Evolutionary conservation across 148 eudicot species (phyloP).

Genomic region (Tetragonia tetragonoides): DNA sequence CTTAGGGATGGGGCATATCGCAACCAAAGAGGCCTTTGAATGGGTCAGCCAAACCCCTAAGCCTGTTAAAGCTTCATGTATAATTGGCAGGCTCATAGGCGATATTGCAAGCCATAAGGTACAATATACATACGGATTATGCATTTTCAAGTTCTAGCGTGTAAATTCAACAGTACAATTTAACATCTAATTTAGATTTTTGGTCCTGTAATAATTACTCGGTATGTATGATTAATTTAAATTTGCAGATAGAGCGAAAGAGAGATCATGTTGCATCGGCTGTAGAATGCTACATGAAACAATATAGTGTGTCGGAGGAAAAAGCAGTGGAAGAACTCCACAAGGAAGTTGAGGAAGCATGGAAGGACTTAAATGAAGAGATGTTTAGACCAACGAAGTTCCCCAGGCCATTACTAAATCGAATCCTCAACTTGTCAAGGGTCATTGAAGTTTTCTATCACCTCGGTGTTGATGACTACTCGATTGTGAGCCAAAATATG

Average conservation of each 20-base stretch:
- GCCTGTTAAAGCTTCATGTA: slow-evolving; percentile 18
- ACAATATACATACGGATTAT: neutral
- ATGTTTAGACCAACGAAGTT: slow-evolving; percentile 31
- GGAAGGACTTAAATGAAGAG: slow-evolving; percentile 32
- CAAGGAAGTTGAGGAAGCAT: slow-evolving; percentile 22
- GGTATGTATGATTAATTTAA: too few species aligned
- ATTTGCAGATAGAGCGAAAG: slow-evolving; percentile 36
- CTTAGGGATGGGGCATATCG: slow-evolving; percentile 33
- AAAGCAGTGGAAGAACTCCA: slow-evolving; percentile 22
- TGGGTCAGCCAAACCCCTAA: slow-evolving; percentile 28
- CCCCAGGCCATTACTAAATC: slow-evolving; percentile 30
- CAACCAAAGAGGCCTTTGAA: slow-evolving; percentile 28
- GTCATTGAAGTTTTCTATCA: slow-evolving; percentile 39
- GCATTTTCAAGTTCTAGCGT: neutral
- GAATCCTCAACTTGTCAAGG: slow-evolving; percentile 34
- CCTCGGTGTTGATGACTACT: slow-evolving; percentile 34
- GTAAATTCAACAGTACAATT: too few species aligned
- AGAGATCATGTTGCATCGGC: slow-evolving; percentile 36
- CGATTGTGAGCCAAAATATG: slow-evolving; percentile 23
- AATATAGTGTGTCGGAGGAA: slow-evolving; percentile 18
- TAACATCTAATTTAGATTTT: too few species aligned
- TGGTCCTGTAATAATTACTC: too few species aligned
- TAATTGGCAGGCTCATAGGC: slow-evolving; percentile 31
- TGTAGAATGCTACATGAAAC: slow-evolving; percentile 39
- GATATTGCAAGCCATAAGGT: slow-evolving; percentile 35